Conservation (phyloP, 2,329 filamentous ascomycete genomes). For the Penicillium aurantiogriseum region DNA sequence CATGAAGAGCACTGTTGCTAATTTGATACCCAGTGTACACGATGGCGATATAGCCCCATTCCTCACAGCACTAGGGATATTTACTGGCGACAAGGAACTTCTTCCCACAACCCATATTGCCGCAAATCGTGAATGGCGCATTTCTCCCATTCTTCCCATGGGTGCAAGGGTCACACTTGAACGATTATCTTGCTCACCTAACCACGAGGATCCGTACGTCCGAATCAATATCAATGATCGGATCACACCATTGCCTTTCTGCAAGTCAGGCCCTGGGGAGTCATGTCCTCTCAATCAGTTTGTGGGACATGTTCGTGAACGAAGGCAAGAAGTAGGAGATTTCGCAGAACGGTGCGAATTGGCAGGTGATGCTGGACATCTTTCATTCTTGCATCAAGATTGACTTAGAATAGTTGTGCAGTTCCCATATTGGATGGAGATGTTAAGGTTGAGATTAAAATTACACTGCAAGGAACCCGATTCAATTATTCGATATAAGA, state of each 20-base stretch:
- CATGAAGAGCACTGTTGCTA: background rate
- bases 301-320: constrained; percentile 38
- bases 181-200: constrained; percentile 46
- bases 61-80: constrained; percentile 53
- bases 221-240: constrained; percentile 59
- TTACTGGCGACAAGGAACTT: constrained; percentile 39
- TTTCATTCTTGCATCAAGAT: constrained; percentile 53
- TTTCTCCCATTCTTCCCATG: constrained; percentile 58
- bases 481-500: background rate
- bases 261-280: constrained; percentile 47
- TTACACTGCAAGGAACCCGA: background rate
- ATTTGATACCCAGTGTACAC: constrained; percentile 44
- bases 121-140: constrained; percentile 52
- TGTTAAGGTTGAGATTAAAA: background rate
- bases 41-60: constrained; percentile 60
- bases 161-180: constrained; percentile 57
- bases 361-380: constrained; percentile 39
- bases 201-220: constrained; percentile 40
- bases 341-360: constrained; percentile 53
- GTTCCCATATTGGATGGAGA: background rate
- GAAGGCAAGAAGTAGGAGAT: constrained; percentile 45
- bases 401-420: background rate
- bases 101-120: constrained; percentile 50
- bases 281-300: constrained; percentile 52
- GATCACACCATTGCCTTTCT: constrained; percentile 51